Base-by-base conservation (phyloP, 2,329 filamentous ascomycete genomes). In the Xylariaceae sp. region DNA sequence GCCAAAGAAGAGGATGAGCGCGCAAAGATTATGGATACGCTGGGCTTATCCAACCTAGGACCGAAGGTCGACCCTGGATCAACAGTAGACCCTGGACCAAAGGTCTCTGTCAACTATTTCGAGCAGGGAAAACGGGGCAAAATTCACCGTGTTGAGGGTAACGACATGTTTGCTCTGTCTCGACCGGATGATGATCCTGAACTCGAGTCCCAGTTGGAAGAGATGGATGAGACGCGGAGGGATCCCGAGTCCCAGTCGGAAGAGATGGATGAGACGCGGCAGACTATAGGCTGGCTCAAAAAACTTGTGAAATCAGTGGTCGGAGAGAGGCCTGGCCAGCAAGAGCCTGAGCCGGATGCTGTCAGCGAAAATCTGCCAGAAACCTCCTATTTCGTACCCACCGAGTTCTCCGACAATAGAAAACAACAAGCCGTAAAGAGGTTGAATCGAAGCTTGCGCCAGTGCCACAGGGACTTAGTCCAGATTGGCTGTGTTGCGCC, bases 41-140 rank as follows among this genome's bases (percentile, higher is more conserved):
- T 57, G 2, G 55, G 55, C 6, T 49, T 60, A 8, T 30, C 50
- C 5, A 42, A 41, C 19, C 42, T 50, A 7, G 35, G 33, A 9
- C 37, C 42, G 26, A 43, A 48, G 35, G 28, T 49, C 5, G 42
- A n/a, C n/a, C n/a, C n/a, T n/a, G n/a, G n/a, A n/a, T n/a, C n/a
- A n/a, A n/a, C n/a, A n/a, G n/a, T n/a, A n/a, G n/a, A n/a, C n/a
- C n/a, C n/a, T n/a, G n/a, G n/a, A n/a, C n/a, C n/a, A n/a, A n/a
- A n/a, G n/a, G n/a, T n/a, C n/a, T n/a, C 56, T 3, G 58, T 72
- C 9, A 59, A 62, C 7, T 72, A 61, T 46, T 75, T 70, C 39
- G 67, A 75, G 35, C 63, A 72, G 46, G 58, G 59, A 11, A 55
- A 57, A 3, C 43, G 52, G 19, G 62, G 61, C 19, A 45, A 48